phyloP scores from a whole-genome alignment of 345 rosid genomes.

The Noccaea caerulescens region DNA sequence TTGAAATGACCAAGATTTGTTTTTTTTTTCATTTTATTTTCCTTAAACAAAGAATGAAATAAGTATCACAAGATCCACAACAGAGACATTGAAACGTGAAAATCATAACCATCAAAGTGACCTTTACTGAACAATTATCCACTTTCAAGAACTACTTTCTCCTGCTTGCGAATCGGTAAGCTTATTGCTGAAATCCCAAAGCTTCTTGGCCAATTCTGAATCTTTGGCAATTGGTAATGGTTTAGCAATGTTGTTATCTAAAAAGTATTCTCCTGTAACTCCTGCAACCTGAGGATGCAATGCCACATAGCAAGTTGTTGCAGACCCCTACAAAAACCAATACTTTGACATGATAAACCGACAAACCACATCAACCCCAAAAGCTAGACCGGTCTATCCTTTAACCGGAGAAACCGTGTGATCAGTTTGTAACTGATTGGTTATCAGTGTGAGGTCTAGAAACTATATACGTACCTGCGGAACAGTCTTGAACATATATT shows the following conservation, averaged over 20 bases:
- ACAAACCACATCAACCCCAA: slow-evolving; percentile 5
- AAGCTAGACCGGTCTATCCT: neutral
- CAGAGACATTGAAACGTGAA: neutral
- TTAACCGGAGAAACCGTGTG: neutral
- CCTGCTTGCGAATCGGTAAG: slow-evolving; percentile 38
- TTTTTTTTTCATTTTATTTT: slow-evolving; percentile 9
- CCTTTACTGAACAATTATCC: neutral
- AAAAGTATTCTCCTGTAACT: slow-evolving; percentile 57
- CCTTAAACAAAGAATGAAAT: slow-evolving; percentile 2
- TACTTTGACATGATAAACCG: neutral
- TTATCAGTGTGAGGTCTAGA: slow-evolving; percentile 11
- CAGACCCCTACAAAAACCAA: slow-evolving; percentile 58
- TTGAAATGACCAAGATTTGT: neutral
- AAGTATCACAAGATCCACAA: neutral
- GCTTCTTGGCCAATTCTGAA: slow-evolving; percentile 49
- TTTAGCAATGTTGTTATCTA: slow-evolving; percentile 54
- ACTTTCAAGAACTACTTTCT: slow-evolving; percentile 28
- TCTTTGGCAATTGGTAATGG: slow-evolving; percentile 52
- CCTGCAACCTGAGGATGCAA: slow-evolving; percentile 66
- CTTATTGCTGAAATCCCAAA: slow-evolving; percentile 56
- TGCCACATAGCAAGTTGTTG: slow-evolving; percentile 77
- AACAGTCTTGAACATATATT: slow-evolving; percentile 40
- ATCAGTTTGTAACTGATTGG: neutral
- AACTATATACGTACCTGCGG: slow-evolving; percentile 36
- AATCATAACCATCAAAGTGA: neutral